These are phyloP conservation scores for Chytriomyces confervae DNA, from an alignment of 192 early-diverging fungal genomes.

Conservation along the genomic window DNA sequence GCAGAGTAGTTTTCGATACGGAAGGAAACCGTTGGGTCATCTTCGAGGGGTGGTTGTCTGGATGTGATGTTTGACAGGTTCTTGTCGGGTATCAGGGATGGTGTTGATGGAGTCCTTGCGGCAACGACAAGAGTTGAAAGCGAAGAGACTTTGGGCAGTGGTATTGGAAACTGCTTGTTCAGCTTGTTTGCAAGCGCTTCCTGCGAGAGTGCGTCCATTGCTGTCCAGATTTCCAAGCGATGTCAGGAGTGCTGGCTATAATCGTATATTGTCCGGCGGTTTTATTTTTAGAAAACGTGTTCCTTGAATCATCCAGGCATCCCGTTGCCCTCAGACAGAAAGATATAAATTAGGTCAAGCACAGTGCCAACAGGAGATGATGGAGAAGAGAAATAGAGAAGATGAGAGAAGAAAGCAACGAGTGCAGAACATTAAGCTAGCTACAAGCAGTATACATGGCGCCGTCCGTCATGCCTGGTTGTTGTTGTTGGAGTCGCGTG, in stretches of 20 bases:
- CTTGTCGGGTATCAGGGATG: background rate
- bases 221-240: too few relatives aligned
- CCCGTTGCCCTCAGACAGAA: too few relatives aligned
- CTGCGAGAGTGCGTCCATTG: too few relatives aligned
- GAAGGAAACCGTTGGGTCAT: conserved; percentile 21
- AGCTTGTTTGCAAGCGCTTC: background rate
- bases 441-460: background rate
- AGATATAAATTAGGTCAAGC: too few relatives aligned
- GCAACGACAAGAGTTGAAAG: background rate
- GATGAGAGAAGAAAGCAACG: background rate
- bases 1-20: conserved; percentile 17
- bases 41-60: background rate
- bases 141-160: background rate
- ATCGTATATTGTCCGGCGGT: too few relatives aligned
- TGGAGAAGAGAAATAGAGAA: background rate
- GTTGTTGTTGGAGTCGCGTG: background rate
- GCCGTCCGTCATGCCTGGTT: background rate
- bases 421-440: background rate
- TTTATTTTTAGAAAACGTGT: too few relatives aligned
- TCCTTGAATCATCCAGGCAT: too few relatives aligned
- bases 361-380: background rate
- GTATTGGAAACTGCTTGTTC: background rate
- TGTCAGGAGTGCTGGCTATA: too few relatives aligned
- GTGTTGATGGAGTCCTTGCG: background rate
- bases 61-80: too few relatives aligned